These are phyloP conservation scores for Buddleja alternifolia DNA, from an alignment of 257 asterid species.

Conservation along the genomic window DNA sequence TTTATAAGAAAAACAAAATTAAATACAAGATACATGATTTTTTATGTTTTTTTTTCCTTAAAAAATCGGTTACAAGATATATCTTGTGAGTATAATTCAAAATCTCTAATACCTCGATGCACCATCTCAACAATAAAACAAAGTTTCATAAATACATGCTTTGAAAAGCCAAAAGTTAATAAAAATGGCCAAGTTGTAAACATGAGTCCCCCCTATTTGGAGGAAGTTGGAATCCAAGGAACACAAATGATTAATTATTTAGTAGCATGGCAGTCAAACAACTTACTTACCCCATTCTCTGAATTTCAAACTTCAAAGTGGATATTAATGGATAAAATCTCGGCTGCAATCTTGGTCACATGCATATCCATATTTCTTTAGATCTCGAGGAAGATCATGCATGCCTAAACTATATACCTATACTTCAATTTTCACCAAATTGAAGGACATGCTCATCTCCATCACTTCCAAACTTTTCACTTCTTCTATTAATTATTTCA, in stretches of 20 bases:
- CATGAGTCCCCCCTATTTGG: not conserved
- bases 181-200: no score
- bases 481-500: no score
- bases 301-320: slow-evolving; percentile 25
- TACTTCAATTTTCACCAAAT: slow-evolving; percentile 22
- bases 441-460: slow-evolving; percentile 1
- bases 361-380: slow-evolving; percentile 15
- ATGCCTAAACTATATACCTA: not conserved
- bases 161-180: no score
- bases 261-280: not conserved
- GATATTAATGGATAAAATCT: slow-evolving; percentile 36
- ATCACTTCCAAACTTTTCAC: no score
- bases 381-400: slow-evolving; percentile 27
- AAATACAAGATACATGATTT: no score
- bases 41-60: no score
- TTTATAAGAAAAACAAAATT: no score
- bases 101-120: no score
- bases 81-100: no score
- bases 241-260: slow-evolving; percentile 17
- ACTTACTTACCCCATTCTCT: slow-evolving; percentile 13
- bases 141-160: no score
- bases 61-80: no score
- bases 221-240: slow-evolving; percentile 30
- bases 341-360: slow-evolving; percentile 42
- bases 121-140: no score